These are phyloP conservation scores for Berberis vulgaris DNA, from an alignment of 164 flowering plant genomes.

Conservation along the genomic window DNA sequence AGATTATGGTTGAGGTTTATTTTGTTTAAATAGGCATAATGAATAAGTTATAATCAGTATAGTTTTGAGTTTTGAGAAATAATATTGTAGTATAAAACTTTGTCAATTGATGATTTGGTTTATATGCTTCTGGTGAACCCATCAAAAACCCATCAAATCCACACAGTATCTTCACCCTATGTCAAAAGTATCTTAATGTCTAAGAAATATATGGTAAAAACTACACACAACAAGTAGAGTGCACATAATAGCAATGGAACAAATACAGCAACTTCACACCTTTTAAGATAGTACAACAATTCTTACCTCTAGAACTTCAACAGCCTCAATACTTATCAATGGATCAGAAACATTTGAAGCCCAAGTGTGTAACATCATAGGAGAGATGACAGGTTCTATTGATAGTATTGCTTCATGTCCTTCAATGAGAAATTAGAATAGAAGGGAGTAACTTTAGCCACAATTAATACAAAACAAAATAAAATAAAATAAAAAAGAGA, in stretches of 20 bases:
- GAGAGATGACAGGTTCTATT: constrained; percentile 68
- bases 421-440: constrained; percentile 20
- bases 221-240: too few relatives aligned
- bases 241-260: background rate
- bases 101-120: too few relatives aligned
- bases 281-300: background rate
- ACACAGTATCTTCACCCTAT: too few relatives aligned
- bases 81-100: too few relatives aligned
- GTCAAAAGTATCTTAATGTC: too few relatives aligned
- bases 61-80: too few relatives aligned
- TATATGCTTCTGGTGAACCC: too few relatives aligned
- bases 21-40: too few relatives aligned
- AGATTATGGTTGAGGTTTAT: too few relatives aligned
- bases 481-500: background rate
- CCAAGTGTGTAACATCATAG: constrained; percentile 74
- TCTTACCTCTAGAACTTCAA: constrained; percentile 85
- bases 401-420: constrained; percentile 52
- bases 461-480: constrained; percentile 1
- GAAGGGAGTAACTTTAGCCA: constrained; percentile 2
- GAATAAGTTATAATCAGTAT: too few relatives aligned
- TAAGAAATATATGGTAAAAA: too few relatives aligned
- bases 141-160: too few relatives aligned
- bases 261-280: background rate
- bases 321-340: constrained; percentile 75
- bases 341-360: constrained; percentile 81